phyloP scores from a whole-genome alignment of 768 basidiomycete species.

The Clitopilus hobsonii region DNA sequence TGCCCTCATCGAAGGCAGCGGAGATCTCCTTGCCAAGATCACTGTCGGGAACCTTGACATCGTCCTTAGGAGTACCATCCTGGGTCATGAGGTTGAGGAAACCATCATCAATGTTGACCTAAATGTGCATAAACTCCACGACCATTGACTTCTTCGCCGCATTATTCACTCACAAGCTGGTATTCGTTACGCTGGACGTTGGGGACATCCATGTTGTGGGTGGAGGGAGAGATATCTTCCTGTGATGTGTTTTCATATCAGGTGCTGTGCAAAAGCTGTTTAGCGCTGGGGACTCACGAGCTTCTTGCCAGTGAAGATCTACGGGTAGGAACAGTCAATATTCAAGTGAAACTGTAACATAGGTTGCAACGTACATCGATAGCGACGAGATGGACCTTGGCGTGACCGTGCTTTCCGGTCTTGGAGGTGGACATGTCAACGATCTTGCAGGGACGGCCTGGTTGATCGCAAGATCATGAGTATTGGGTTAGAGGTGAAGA shows the following conservation, averaged over 20 bases:
- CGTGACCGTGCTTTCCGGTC: constrained; percentile 99
- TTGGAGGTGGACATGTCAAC: constrained; percentile 99
- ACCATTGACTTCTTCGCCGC: too few relatives aligned
- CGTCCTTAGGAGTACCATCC: constrained; percentile 84
- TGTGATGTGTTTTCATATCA: constrained; percentile 23
- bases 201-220: constrained; percentile 99
- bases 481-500: neutral
- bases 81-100: constrained; percentile 90
- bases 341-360: neutral
- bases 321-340: constrained; percentile 9
- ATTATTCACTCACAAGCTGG: constrained; percentile 61
- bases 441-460: constrained; percentile 95
- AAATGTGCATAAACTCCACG: too few relatives aligned
- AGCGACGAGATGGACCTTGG: constrained; percentile 97
- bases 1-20: constrained; percentile 73
- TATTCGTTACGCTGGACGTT: constrained; percentile 89
- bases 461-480: constrained; percentile 3
- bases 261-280: neutral
- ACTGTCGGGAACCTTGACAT: constrained; percentile 88
- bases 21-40: constrained; percentile 74
- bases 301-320: constrained; percentile 99
- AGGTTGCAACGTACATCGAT: constrained; percentile 71
- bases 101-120: constrained; percentile 90
- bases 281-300: constrained; percentile 52
- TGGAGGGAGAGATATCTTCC: constrained; percentile 95